Evolutionary conservation across 305 asterid genomes (phyloP).

Genomic region (Rubia tinctorum): DNA sequence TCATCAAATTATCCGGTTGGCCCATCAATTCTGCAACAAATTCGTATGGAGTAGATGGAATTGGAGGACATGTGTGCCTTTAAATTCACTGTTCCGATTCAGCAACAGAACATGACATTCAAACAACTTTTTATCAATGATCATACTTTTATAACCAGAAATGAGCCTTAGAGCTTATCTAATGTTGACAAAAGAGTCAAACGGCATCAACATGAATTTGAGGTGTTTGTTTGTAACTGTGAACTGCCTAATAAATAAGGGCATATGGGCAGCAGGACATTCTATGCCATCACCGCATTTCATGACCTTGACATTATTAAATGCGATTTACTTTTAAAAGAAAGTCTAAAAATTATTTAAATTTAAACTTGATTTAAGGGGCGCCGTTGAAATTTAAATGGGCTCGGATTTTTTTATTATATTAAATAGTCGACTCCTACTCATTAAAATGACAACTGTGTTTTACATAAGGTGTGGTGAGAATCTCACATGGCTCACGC

Average conservation of each 20-base stretch:
- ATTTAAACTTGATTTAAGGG: no score
- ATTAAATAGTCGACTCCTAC: no score
- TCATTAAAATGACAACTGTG: no score
- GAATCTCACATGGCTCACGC: no score
- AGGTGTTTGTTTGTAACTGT: not conserved
- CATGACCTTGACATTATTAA: not conserved
- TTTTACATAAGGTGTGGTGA: no score
- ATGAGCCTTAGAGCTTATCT: not conserved
- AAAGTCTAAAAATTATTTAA: no score
- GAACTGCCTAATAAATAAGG: slow-evolving; percentile 7
- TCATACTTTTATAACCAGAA: not conserved
- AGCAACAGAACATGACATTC: not conserved
- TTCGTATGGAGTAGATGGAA: not conserved
- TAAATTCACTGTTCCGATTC: not conserved
- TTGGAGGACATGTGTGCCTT: not conserved
- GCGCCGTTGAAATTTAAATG: no score
- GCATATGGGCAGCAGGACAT: not conserved
- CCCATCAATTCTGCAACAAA: slow-evolving; percentile 1
- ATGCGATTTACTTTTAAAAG: no score
- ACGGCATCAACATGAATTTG: not conserved
- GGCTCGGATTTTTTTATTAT: no score
- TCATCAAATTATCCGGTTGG: not conserved
- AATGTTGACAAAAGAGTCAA: not conserved
- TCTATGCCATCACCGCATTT: not conserved
- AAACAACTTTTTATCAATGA: not conserved